Evolutionary conservation across 257 asterid genomes (phyloP), one percentile per base, ranked within the genome.

Genomic region (Osmanthus fragrans): DNA sequence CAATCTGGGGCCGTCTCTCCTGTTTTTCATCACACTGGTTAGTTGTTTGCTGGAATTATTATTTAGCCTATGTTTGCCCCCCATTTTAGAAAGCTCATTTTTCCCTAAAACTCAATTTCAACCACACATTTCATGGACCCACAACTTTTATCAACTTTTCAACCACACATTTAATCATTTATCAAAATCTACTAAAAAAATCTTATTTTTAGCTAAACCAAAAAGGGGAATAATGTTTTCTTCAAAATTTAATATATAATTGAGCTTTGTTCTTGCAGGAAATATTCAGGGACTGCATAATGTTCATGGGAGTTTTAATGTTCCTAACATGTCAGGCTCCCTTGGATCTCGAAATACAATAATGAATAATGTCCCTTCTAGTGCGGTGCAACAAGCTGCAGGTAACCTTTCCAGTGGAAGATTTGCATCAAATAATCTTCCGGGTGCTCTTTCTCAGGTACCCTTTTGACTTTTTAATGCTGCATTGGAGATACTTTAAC

Each of bases 1-100:
- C 98, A 95, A 80, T 90, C 99, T 66, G 98, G 97, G 79, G 92
- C 95, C 49, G 99, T 91, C 76, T 89, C 97, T 85, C 91, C 97
- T 69, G 90, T 82, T 84, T 96, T 73, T 83, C 97, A 96, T 85
- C 98, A 90, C 81, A 78, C 89, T 21, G 97, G 98, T 93, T 74
- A 79, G 88, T 86, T 83, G 77, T 71, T 82, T 82, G 47, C 77
- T 87, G 79, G 77, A 70, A 42, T 18, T 10, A 18, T 72, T 75
- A 40, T 39, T 33, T n/a, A 42, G 40, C 2, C 18, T 42, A 42
- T 42, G 51, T 42, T 15, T 45, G 10, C n/a, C 51, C 51, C 18
- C 51, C 51, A 42, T 13, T 42, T 3, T 11, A 3, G 51, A 42
- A 42, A 42, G 4, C 51, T 42, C 51, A 42, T 42, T 42, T 42